phyloP scores from a whole-genome alignment of 2,329 filamentous ascomycete genomes.

The Orbilia quercus region DNA sequence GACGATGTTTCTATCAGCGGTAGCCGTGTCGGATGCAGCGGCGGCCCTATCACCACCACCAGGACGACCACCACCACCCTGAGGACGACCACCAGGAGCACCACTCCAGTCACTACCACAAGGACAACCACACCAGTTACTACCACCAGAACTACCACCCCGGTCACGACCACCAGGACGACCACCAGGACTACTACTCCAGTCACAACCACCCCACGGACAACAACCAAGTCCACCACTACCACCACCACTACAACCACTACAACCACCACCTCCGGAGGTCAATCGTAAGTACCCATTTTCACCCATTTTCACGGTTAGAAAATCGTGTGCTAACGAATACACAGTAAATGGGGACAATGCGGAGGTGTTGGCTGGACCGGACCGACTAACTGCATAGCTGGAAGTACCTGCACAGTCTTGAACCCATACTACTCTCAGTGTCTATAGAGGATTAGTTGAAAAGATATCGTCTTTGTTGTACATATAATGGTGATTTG shows the following conservation, averaged over 20 bases:
- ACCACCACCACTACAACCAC: constrained; percentile 6
- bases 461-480: background rate
- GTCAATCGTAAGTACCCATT: constrained; percentile 27
- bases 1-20: constrained; percentile 69
- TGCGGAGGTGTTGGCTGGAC: constrained; percentile 54
- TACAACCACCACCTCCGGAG: constrained; percentile 6
- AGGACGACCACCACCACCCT: constrained; percentile 25
- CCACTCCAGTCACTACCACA: constrained; percentile 2
- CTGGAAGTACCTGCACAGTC: constrained; percentile 55
- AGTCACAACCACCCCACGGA: constrained; percentile 3
- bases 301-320: background rate
- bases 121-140: constrained; percentile 10
- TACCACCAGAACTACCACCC: constrained; percentile 3
- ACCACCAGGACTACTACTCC: constrained; percentile 10
- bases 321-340: constrained; percentile 14
- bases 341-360: constrained; percentile 41
- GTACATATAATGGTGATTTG: constrained; percentile 9
- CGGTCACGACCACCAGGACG: constrained; percentile 3
- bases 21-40: constrained; percentile 66
- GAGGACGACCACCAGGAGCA: constrained; percentile 6
- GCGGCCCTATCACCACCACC: constrained; percentile 19
- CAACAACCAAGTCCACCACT: constrained; percentile 11
- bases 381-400: constrained; percentile 57
- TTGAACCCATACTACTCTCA: constrained; percentile 57
- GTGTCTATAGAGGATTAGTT: constrained; percentile 5